phyloP scores from a whole-genome alignment of 768 basidiomycete species.

The Chiua virens region DNA sequence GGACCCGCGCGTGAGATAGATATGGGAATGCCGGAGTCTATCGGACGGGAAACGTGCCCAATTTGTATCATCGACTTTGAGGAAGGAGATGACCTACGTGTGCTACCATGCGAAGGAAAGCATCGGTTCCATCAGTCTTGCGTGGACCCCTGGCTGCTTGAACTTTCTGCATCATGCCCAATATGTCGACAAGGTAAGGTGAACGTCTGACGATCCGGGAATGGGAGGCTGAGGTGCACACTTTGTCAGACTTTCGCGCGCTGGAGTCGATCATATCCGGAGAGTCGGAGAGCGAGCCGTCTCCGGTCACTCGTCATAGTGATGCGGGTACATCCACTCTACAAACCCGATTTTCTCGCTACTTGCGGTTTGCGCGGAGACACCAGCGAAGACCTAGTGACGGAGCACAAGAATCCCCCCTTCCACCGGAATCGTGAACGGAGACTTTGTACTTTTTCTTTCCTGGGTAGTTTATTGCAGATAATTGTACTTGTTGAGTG shows the following conservation, averaged over 20 bases:
- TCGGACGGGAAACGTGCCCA: conserved; percentile 86
- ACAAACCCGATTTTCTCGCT: conserved; percentile 54
- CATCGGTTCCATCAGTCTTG: conserved; percentile 89
- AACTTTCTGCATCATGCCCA: conserved; percentile 88
- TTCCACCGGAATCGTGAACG: conserved; percentile 8
- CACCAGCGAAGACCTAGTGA: conserved; percentile 44
- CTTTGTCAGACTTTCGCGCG: conserved; percentile 53
- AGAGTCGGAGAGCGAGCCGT: conserved; percentile 20
- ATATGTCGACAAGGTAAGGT: conserved; percentile 83
- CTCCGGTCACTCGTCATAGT: conserved; percentile 11
- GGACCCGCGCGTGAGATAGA: conserved; percentile 22
- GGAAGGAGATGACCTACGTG: conserved; percentile 87
- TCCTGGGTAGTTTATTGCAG: neutral
- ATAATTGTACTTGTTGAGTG: neutral
- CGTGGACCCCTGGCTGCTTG: conserved; percentile 91
- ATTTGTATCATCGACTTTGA: conserved; percentile 96
- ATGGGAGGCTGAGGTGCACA: neutral
- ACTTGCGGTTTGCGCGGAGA: conserved; percentile 52
- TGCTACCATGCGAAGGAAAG: conserved; percentile 88
- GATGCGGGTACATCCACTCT: conserved; percentile 13
- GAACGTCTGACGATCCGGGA: neutral
- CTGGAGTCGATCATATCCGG: conserved; percentile 56
- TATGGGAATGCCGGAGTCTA: conserved; percentile 58
- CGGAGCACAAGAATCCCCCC: conserved; percentile 28
- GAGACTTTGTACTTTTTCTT: neutral